Conservation (phyloP, 345 rosid genomes). For the Camelina hispida region DNA sequence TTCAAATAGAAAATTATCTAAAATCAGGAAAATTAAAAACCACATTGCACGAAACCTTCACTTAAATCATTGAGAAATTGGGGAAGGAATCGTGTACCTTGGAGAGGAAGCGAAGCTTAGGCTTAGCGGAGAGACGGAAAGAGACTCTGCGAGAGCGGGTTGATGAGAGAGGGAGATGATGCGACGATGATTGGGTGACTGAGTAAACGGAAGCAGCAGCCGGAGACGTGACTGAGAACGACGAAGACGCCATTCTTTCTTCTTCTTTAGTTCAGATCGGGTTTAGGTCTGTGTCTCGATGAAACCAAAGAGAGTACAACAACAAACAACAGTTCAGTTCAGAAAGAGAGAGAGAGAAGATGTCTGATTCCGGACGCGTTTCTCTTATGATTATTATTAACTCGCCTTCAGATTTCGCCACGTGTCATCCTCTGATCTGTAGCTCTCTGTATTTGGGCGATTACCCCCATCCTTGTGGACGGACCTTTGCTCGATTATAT, state of each 20-base stretch:
- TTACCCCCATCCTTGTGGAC: constrained; percentile 19
- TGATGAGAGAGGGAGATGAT: constrained; percentile 35
- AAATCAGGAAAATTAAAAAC: not conserved
- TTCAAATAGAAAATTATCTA: not conserved
- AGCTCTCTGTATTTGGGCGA: constrained; percentile 13
- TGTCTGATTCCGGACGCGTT: constrained; percentile 29
- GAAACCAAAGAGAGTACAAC: constrained; percentile 46
- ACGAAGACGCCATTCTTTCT: constrained; percentile 50
- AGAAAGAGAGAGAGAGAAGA: constrained; percentile 25
- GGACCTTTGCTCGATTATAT: too few relatives aligned
- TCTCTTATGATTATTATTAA: not conserved
- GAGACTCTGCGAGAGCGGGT: constrained; percentile 45
- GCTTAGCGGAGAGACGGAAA: constrained; percentile 53
- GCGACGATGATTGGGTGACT: constrained; percentile 45
- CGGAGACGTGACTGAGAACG: constrained; percentile 53
- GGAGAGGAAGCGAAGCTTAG: constrained; percentile 54
- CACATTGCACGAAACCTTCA: not conserved
- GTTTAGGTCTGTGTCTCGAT: constrained; percentile 50
- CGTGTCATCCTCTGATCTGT: constrained; percentile 32
- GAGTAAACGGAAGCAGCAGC: constrained; percentile 50
- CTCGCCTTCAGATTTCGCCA: constrained; percentile 26
- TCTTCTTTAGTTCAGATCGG: constrained; percentile 32
- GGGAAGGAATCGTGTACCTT: constrained; percentile 45
- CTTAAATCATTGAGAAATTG: not conserved
- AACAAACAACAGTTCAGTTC: constrained; percentile 34